phyloP scores from a whole-genome alignment of 495 filamentous ascomycete species.

The Articulospora tetracladia region DNA sequence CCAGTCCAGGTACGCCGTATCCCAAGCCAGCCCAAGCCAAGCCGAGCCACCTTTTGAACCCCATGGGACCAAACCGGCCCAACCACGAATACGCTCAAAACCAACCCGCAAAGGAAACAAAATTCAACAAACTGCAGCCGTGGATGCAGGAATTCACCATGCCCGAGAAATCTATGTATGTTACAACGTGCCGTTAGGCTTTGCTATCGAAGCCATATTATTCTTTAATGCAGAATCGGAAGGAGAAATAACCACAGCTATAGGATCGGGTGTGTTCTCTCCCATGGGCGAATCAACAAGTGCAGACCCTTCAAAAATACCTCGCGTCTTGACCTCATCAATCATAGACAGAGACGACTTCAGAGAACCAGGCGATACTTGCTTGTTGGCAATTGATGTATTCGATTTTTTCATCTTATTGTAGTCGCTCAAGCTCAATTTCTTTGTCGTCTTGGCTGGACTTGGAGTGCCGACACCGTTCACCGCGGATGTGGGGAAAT shows the following conservation, averaged over 20 bases:
- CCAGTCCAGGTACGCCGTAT: not conserved
- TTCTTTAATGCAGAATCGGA: slow-evolving; percentile 5
- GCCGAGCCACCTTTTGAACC: slow-evolving; percentile 4
- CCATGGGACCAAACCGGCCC: not conserved
- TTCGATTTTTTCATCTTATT: slow-evolving; percentile 43
- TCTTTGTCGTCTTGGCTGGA: slow-evolving; percentile 59
- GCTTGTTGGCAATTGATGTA: slow-evolving; percentile 15
- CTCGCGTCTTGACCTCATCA: slow-evolving; percentile 17
- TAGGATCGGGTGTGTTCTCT: slow-evolving; percentile 12
- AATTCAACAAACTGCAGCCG: slow-evolving; percentile 1
- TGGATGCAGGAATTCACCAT: not conserved
- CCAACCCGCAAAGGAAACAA: not conserved
- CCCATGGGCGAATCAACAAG: slow-evolving; percentile 20
- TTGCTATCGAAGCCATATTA: slow-evolving; percentile 13
- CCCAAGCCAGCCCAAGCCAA: not conserved
- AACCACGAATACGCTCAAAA: slow-evolving; percentile 3
- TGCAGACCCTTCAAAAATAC: slow-evolving; percentile 14
- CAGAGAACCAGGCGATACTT: slow-evolving; percentile 8
- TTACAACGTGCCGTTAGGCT: slow-evolving; percentile 25
- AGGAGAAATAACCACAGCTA: slow-evolving; percentile 5
- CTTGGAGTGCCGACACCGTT: slow-evolving; percentile 47
- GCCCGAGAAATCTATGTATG: slow-evolving; percentile 21
- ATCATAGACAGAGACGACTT: slow-evolving; percentile 16
- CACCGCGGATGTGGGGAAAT: slow-evolving; percentile 39
- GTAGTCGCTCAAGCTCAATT: slow-evolving; percentile 72